Percentiles rank a stretch among this genome's conserved stretches.
Evolutionary conservation across 2,329 filamentous ascomycete species (phyloP).

Genomic region (Colletotrichum tamarilloi): DNA sequence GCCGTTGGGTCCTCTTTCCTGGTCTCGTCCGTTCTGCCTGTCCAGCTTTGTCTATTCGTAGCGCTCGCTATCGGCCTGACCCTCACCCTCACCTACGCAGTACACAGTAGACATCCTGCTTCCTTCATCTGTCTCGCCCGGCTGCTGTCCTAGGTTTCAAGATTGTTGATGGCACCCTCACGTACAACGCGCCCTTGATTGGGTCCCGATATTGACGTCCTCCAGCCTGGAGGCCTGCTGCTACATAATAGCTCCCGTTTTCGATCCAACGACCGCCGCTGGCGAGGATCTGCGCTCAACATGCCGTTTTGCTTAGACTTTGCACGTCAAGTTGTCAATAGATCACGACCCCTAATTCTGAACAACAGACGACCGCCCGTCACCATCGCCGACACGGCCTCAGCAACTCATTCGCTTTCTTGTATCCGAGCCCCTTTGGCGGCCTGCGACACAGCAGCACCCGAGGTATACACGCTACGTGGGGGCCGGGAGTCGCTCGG

Average conservation of each 20-base stretch:
- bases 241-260: neutral
- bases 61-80: neutral
- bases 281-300: neutral
- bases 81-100: neutral
- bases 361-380: conserved; percentile 16
- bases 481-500: conserved; percentile 24
- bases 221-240: conserved; percentile 6
- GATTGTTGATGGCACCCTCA: neutral
- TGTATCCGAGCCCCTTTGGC: conserved; percentile 11
- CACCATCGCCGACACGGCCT: conserved; percentile 11
- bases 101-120: neutral
- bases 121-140: neutral
- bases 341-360: conserved; percentile 3
- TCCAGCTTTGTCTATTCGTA: neutral
- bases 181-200: neutral
- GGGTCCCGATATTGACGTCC: conserved; percentile 2
- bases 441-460: conserved; percentile 19
- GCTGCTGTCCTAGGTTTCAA: neutral
- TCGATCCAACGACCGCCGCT: neutral
- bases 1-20: neutral
- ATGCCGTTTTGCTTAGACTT: conserved; percentile 10
- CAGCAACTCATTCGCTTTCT: neutral
- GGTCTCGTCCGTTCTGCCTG: neutral
- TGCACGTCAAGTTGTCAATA: conserved; percentile 2
- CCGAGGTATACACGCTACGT: conserved; percentile 5